Base-by-base conservation (phyloP, 345 rosid genomes). In the Geranium rotundifolium region DNA sequence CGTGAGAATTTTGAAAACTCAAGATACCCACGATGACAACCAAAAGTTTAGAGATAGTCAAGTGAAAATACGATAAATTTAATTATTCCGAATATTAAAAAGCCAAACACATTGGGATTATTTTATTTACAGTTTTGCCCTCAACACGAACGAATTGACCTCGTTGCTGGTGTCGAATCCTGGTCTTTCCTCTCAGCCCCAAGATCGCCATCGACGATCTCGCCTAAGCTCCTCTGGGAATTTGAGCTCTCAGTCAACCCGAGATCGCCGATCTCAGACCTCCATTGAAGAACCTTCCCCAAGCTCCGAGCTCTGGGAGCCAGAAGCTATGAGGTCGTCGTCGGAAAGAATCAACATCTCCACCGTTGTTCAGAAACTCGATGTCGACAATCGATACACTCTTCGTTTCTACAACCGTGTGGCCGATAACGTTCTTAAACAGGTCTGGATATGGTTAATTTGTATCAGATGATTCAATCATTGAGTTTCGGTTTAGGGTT, bases 391-490 rank as follows among this genome's bases (percentile, higher is more conserved):
- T 77, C 86, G 89, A 57, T 87, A 89, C 66, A 65, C 96, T 62
- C 89, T 93, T 59, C 82, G 73, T n/a, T 84, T 73, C 80, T 93
- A 93, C 73, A 77, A 64, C 61, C 84, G 99, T 71, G 90, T 93
- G 79, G 95, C 99, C 8, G 89, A 90, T 65, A 93, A 90, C 37
- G 80, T 93, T 72, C 96, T 93, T 71, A 90, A 76, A 75, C 96
- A 93, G 96, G 99, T 92, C 19, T 41, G 58, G 56, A 4, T 29
- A 34, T 60, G 19, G 18, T 52, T 8, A 57, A 56, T 3, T 31
- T 37, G 39, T 18, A n/a, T 17, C 16, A 20, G 12, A 69, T 60
- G n/a, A 14, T 62, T 56, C 58, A 41, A 62, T 52, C 63, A 46
- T 19, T 18, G 23, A 19, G 57, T 61, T 41, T 30, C 20, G 29